Evolutionary conservation across 2,329 filamentous ascomycete genomes (phyloP).

Genomic region (Ophiostoma fasciatum): DNA sequence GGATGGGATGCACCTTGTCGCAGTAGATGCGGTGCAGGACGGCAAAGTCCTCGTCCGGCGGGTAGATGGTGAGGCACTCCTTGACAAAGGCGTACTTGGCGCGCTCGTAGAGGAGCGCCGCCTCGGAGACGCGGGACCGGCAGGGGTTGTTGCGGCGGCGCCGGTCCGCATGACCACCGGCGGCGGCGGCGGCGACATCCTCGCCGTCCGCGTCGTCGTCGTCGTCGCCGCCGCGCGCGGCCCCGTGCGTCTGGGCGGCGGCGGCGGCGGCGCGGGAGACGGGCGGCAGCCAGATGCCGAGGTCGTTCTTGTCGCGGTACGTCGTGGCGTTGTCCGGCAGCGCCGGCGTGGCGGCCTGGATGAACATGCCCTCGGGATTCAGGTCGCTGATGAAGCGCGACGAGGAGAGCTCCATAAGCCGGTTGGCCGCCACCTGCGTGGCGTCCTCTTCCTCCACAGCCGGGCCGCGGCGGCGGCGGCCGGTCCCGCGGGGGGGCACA

Average conservation of each 20-base stretch:
- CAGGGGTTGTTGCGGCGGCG: background rate
- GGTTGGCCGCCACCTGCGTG: conserved; percentile 15
- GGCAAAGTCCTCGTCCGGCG: conserved; percentile 30
- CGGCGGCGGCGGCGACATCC: background rate
- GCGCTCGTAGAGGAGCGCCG: conserved; percentile 9
- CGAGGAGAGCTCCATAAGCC: conserved; percentile 18
- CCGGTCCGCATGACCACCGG: too few relatives aligned
- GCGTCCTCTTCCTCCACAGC: conserved; percentile 11
- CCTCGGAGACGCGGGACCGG: conserved; percentile 4
- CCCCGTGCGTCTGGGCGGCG: background rate
- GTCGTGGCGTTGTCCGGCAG: conserved; percentile 22
- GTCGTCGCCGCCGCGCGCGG: background rate
- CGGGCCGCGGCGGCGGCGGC: background rate
- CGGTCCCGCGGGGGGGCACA: background rate
- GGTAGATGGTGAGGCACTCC: conserved; percentile 31
- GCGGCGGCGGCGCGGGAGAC: background rate
- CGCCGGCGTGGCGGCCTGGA: conserved; percentile 33
- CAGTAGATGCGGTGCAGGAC: conserved; percentile 31
- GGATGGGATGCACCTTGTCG: conserved; percentile 38
- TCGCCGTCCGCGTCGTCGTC: background rate
- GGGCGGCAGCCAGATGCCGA: conserved; percentile 35
- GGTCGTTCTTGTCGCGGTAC: conserved; percentile 29
- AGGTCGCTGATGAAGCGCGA: conserved; percentile 42
- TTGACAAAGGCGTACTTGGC: conserved; percentile 10
- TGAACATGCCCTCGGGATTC: conserved; percentile 45